phyloP scores from a whole-genome alignment of 164 flowering plant species.

The Tinospora cordifolia region DNA sequence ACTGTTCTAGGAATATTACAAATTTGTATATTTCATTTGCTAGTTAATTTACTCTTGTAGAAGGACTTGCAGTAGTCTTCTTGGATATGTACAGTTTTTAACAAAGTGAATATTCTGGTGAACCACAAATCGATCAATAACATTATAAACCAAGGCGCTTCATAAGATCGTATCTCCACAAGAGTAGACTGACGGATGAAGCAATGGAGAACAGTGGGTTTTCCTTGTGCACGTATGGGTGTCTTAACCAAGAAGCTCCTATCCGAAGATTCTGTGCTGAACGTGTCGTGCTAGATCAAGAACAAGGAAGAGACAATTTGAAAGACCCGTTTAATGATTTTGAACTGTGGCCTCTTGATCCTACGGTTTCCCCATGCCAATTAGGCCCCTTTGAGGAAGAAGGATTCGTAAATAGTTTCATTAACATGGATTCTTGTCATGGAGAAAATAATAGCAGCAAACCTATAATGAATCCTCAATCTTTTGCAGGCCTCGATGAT shows the following conservation, averaged over 20 bases:
- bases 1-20: no score
- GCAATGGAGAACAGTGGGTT: constrained; percentile 30
- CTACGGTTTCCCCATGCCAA: constrained; percentile 10
- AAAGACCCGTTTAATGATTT: constrained; percentile 25
- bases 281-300: constrained; percentile 37
- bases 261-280: constrained; percentile 47
- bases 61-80: no score
- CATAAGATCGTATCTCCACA: no score
- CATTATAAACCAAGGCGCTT: no score
- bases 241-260: constrained; percentile 35
- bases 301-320: constrained; percentile 18
- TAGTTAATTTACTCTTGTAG: no score
- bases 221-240: constrained; percentile 23
- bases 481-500: constrained; percentile 15
- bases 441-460: constrained; percentile 10
- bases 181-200: background rate
- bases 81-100: no score
- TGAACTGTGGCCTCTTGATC: constrained; percentile 16
- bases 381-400: constrained; percentile 30
- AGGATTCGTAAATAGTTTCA: constrained; percentile 45
- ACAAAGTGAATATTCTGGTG: no score
- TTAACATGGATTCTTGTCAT: constrained; percentile 31
- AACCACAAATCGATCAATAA: no score
- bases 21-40: no score
- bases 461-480: background rate